Conservation (phyloP, 2,329 filamentous ascomycete species). For the Mycosphaerella arachidis region DNA sequence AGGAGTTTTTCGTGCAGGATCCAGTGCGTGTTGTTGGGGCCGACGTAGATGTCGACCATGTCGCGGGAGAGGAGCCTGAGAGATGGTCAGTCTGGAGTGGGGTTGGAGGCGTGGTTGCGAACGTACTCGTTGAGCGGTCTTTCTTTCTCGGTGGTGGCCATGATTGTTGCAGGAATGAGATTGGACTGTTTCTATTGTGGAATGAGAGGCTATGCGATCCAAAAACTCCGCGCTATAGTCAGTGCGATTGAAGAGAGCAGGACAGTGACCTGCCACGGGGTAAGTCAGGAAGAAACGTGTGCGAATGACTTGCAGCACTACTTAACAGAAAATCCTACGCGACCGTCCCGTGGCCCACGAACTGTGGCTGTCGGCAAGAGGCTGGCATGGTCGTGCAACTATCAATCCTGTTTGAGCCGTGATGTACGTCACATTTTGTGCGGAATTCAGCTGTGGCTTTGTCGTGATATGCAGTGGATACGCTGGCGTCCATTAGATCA, state of each 20-base stretch:
- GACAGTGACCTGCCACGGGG: no score
- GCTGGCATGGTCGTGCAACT: not conserved
- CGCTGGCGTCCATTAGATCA: not conserved
- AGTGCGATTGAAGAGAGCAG: no score
- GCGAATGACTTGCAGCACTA: not conserved
- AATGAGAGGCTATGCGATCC: not conserved
- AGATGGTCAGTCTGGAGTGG: not conserved
- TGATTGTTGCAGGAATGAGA: not conserved
- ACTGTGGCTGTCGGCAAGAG: constrained; percentile 4
- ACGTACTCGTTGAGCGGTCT: constrained; percentile 42
- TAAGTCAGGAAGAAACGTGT: not conserved
- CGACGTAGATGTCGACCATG: constrained; percentile 55
- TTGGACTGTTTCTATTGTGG: not conserved
- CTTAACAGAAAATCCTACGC: not conserved
- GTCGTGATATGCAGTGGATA: not conserved
- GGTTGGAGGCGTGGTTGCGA: not conserved
- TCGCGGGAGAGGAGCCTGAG: constrained; percentile 49
- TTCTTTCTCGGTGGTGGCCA: constrained; percentile 28
- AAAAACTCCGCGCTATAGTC: no score
- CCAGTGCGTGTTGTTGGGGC: constrained; percentile 51
- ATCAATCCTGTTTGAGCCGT: not conserved
- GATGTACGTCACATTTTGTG: constrained; percentile 1
- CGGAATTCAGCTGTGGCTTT: not conserved
- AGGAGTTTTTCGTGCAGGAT: constrained; percentile 54
- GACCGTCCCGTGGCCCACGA: not conserved